Conservation (phyloP, 495 filamentous ascomycete species). For the Hypoxylon rickii region DNA sequence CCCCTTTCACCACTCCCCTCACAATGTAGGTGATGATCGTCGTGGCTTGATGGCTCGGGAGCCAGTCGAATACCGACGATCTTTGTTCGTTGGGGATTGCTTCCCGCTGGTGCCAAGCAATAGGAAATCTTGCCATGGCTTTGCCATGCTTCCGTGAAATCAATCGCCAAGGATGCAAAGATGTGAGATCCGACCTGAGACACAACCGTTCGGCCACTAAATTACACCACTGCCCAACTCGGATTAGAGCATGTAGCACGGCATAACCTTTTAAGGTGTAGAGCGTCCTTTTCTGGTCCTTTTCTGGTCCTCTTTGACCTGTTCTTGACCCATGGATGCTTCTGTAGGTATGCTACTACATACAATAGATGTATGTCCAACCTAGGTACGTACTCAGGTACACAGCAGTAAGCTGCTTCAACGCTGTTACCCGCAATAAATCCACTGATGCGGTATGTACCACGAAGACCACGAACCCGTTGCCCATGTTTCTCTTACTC, state of each 20-base stretch:
- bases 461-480: no score
- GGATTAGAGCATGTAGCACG: constrained; percentile 24
- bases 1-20: no score
- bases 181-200: constrained; percentile 32
- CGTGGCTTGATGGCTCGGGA: constrained; percentile 4
- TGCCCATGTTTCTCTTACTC: no score
- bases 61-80: constrained; percentile 28
- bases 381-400: no score
- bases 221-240: constrained; percentile 12
- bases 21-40: constrained; percentile 23
- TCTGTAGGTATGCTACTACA: no score
- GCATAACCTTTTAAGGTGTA: constrained; percentile 27
- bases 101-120: constrained; percentile 30
- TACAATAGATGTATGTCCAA: no score
- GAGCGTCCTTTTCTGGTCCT: no score
- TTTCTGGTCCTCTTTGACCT: no score
- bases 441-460: no score
- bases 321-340: no score
- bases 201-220: constrained; percentile 26
- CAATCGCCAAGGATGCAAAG: constrained; percentile 29
- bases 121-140: constrained; percentile 4
- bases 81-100: constrained; percentile 13
- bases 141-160: constrained; percentile 1
- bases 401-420: no score
- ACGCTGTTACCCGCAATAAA: no score